Conservation (phyloP, 805 yeast species). For the Wickerhamia fluorescens region DNA sequence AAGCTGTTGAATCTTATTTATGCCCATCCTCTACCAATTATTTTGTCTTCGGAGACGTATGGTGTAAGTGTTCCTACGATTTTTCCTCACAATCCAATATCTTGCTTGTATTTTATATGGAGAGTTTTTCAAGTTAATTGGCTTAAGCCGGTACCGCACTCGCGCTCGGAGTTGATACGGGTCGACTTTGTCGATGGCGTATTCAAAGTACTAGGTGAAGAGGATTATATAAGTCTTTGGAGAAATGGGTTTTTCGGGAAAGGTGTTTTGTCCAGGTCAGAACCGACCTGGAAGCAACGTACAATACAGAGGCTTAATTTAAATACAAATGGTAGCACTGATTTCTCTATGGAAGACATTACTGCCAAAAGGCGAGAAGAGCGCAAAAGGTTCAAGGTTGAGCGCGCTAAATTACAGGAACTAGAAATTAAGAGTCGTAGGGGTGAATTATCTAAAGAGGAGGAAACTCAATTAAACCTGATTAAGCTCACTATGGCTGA, state of each 20-base stretch:
- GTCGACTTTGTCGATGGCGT: slow-evolving; percentile 20
- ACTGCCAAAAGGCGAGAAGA: slow-evolving; percentile 67
- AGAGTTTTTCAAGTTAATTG: slow-evolving; percentile 14
- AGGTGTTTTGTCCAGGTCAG: slow-evolving; percentile 82
- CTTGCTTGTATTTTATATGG: slow-evolving; percentile 45
- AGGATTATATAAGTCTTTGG: slow-evolving; percentile 63
- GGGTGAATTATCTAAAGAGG: slow-evolving; percentile 18
- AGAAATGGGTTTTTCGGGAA: slow-evolving; percentile 87
- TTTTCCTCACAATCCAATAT: slow-evolving; percentile 60
- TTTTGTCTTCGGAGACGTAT: slow-evolving; percentile 25
- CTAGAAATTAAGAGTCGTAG: slow-evolving; percentile 44
- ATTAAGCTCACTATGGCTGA: slow-evolving; percentile 12
- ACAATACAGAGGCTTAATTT: slow-evolving; percentile 48
- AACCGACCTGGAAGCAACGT: slow-evolving; percentile 83
- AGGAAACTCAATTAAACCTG: slow-evolving; percentile 11
- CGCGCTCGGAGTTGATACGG: slow-evolving; percentile 8
- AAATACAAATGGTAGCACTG: slow-evolving; percentile 11
- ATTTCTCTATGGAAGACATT: slow-evolving; percentile 61
- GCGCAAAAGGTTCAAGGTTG: slow-evolving; percentile 62
- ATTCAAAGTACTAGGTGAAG: slow-evolving; percentile 36
- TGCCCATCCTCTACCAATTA: slow-evolving; percentile 54
- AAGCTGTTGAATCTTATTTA: slow-evolving; percentile 24
- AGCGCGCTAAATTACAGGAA: slow-evolving; percentile 44
- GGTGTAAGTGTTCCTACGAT: slow-evolving; percentile 44
- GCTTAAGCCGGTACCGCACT: slow-evolving; percentile 19